These are phyloP conservation scores for Aschersonia sp. DNA, from an alignment of 2,329 filamentous ascomycete genomes.

Conservation along the genomic window DNA sequence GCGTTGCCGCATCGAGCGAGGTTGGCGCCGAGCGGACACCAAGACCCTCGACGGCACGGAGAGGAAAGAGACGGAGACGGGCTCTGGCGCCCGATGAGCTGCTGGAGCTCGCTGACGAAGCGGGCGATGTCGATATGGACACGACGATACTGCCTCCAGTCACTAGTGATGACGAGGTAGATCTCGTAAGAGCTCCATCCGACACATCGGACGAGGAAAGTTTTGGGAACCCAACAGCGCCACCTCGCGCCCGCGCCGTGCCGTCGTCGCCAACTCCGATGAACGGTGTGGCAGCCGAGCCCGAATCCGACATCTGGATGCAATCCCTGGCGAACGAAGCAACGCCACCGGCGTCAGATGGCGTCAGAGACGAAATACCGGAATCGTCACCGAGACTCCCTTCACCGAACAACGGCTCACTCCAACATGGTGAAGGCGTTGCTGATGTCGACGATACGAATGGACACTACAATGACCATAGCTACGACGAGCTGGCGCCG, in stretches of 20 bases:
- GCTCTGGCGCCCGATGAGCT: slow-evolving; percentile 13
- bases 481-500: slow-evolving; percentile 9
- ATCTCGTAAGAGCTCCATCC: slow-evolving; percentile 13
- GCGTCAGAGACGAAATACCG: background rate
- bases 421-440: slow-evolving; percentile 1
- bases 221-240: background rate
- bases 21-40: slow-evolving; percentile 7
- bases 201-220: slow-evolving; percentile 3
- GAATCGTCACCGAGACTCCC: slow-evolving; percentile 5
- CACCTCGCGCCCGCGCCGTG: background rate
- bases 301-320: slow-evolving; percentile 32
- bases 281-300: slow-evolving; percentile 5
- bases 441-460: slow-evolving; percentile 7
- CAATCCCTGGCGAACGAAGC: slow-evolving; percentile 22
- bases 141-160: slow-evolving; percentile 5
- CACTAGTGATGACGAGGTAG: slow-evolving; percentile 13
- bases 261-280: slow-evolving; percentile 4
- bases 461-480: slow-evolving; percentile 11
- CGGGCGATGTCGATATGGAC: slow-evolving; percentile 6
- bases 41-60: slow-evolving; percentile 5
- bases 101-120: slow-evolving; percentile 11
- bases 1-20: slow-evolving; percentile 9
- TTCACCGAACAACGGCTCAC: background rate
- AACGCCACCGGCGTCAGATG: slow-evolving; percentile 16
- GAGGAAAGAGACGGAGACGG: slow-evolving; percentile 9